Evolutionary conservation across 192 early-diverging fungal species (phyloP).

Genomic region (Oehlia diaphana): DNA sequence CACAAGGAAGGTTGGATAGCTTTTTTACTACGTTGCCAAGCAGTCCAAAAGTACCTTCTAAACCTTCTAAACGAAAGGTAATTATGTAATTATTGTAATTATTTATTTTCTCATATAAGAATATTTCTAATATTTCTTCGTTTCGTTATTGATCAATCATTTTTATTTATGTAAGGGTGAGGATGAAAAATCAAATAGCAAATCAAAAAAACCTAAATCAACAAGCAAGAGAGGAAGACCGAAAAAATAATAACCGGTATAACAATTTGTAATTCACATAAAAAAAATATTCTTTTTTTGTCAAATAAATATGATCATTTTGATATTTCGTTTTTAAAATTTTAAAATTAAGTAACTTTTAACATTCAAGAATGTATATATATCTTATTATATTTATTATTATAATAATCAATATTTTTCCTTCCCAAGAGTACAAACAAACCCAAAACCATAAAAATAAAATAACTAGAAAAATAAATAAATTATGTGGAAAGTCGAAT

Average conservation of each 20-base stretch:
- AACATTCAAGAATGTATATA: not conserved
- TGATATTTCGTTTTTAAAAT: not conserved
- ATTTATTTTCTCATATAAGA: not conserved
- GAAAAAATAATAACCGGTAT: not conserved
- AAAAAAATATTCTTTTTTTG: not conserved
- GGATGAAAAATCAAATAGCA: not conserved
- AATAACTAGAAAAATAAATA: not conserved
- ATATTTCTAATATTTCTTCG: not conserved
- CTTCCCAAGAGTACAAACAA: not conserved
- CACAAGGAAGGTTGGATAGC: conserved; percentile 88
- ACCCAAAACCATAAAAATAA: not conserved
- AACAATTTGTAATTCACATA: not conserved
- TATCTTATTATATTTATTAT: not conserved
- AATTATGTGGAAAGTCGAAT: conserved; percentile 36
- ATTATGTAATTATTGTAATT: not conserved
- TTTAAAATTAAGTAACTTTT: no score
- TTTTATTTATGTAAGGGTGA: not conserved
- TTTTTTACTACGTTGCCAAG: conserved; percentile 75
- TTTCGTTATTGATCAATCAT: not conserved
- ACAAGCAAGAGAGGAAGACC: not conserved
- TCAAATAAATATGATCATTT: not conserved
- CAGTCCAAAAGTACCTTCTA: conserved; percentile 5
- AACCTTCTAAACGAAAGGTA: conserved; percentile 43
- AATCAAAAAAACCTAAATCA: not conserved
- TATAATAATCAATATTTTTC: not conserved